These are phyloP conservation scores for Prunus armeniaca DNA, from an alignment of 306 rosid genomes.

Conservation along the genomic window DNA sequence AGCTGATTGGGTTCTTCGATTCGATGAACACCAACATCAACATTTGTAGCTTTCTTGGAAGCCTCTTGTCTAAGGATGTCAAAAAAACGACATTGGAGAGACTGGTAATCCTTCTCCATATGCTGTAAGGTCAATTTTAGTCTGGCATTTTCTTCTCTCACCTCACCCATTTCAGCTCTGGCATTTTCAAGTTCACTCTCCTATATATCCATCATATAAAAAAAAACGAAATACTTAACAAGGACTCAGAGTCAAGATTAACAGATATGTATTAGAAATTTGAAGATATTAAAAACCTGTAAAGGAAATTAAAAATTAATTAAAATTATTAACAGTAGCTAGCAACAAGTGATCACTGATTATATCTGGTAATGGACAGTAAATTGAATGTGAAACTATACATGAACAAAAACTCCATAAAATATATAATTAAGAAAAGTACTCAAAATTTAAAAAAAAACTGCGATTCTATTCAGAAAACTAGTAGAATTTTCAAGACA, in stretches of 20 bases:
- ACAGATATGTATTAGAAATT: not conserved
- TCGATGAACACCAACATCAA: not conserved
- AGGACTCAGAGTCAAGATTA: not conserved
- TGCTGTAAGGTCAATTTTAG: conserved; percentile 20
- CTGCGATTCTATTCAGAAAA: not conserved
- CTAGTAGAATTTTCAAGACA: not conserved
- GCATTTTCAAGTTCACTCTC: conserved; percentile 27
- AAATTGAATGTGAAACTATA: not conserved
- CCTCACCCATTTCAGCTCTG: conserved; percentile 30
- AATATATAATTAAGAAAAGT: not conserved
- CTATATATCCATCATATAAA: not conserved
- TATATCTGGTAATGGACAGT: too few species aligned
- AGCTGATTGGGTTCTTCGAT: conserved; percentile 30
- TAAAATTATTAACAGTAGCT: not conserved
- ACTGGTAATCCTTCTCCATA: conserved; percentile 30
- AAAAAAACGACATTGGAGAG: conserved; percentile 26
- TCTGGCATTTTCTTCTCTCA: conserved; percentile 27
- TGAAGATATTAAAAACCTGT: not conserved
- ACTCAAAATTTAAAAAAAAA: not conserved
- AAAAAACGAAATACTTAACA: not conserved
- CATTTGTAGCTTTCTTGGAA: conserved; percentile 7
- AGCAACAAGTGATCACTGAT: not conserved
- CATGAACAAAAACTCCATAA: not conserved
- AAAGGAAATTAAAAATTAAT: not conserved
- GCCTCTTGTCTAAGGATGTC: conserved; percentile 23